phyloP scores from a whole-genome alignment of 805 yeast genomes.

The Metschnikowia reukaufii region DNA sequence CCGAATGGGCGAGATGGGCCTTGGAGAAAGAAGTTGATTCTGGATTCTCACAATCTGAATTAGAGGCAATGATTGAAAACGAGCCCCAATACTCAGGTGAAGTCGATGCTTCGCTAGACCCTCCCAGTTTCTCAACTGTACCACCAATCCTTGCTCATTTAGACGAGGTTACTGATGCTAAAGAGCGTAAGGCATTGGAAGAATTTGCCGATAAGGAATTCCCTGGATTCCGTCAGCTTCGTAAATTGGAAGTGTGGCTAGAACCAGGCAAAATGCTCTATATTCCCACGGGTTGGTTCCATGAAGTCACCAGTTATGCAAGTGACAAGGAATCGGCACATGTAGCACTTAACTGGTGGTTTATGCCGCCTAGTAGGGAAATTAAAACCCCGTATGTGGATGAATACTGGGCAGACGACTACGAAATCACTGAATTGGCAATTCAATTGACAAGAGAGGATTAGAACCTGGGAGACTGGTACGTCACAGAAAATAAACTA shows the following conservation, averaged over 20 bases:
- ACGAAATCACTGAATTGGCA: constrained; percentile 39
- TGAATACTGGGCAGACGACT: constrained; percentile 55
- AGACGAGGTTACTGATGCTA: constrained; percentile 45
- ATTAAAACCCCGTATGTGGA: constrained; percentile 43
- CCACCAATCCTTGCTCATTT: constrained; percentile 66
- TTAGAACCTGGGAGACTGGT: too few species aligned
- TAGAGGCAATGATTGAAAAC: constrained; percentile 9
- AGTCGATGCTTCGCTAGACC: constrained; percentile 37
- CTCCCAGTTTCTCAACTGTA: constrained; percentile 66
- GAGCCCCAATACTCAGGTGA: constrained; percentile 12
- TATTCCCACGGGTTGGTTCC: constrained; percentile 81
- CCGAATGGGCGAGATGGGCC: constrained; percentile 48
- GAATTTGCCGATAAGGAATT: constrained; percentile 41
- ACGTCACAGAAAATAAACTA: background rate
- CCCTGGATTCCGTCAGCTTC: constrained; percentile 48
- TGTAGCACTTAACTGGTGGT: constrained; percentile 74
- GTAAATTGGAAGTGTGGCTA: constrained; percentile 47
- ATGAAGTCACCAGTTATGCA: constrained; percentile 71
- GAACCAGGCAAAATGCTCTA: constrained; percentile 67
- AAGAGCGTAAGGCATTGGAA: constrained; percentile 28
- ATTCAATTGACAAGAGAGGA: constrained; percentile 14
- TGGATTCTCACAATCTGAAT: constrained; percentile 9
- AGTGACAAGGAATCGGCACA: constrained; percentile 40
- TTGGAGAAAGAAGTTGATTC: constrained; percentile 27
- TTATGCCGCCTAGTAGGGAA: constrained; percentile 56